A percentile compares a stretch with the other conserved stretches of the same genome.
These are phyloP conservation scores for Favolaschia claudopus DNA, from an alignment of 768 basidiomycete species.

Conservation along the genomic window DNA sequence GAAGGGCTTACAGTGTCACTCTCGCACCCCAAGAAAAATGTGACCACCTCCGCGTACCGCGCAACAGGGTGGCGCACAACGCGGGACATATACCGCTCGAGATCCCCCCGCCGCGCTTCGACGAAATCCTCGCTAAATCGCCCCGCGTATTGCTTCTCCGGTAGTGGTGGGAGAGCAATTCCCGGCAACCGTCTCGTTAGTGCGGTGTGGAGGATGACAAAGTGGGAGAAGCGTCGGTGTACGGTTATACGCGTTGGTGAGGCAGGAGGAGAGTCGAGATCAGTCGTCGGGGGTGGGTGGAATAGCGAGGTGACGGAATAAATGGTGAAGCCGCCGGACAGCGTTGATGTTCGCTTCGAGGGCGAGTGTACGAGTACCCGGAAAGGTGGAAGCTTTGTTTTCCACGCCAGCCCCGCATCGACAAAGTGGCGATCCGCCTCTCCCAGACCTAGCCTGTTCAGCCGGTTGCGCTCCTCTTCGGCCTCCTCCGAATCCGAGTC, in stretches of 20 bases:
- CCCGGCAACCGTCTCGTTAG: slow-evolving; percentile 75
- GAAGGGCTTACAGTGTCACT: slow-evolving; percentile 77
- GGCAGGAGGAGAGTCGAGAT: slow-evolving; percentile 29
- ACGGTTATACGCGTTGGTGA: slow-evolving; percentile 72
- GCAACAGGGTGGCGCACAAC: slow-evolving; percentile 80
- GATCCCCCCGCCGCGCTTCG: slow-evolving; percentile 80
- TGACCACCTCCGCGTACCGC: slow-evolving; percentile 79
- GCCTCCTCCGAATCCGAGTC: slow-evolving; percentile 42
- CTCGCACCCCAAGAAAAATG: slow-evolving; percentile 81
- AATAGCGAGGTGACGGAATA: slow-evolving; percentile 84
- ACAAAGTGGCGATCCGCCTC: slow-evolving; percentile 78
- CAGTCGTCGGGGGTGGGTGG: slow-evolving; percentile 38
- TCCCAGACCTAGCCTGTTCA: slow-evolving; percentile 49
- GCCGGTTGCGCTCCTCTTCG: slow-evolving; percentile 50
- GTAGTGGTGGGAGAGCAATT: slow-evolving; percentile 80
- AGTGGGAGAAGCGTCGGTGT: slow-evolving; percentile 85
- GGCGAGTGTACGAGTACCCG: slow-evolving; percentile 82
- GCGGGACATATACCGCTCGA: slow-evolving; percentile 78
- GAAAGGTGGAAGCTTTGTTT: slow-evolving; percentile 75
- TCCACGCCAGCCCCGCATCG: slow-evolving; percentile 77
- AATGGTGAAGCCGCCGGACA: slow-evolving; percentile 76
- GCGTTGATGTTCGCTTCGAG: slow-evolving; percentile 70
- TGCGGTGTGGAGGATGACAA: slow-evolving; percentile 78
- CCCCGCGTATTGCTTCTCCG: slow-evolving; percentile 86
- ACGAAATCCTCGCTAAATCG: slow-evolving; percentile 84